Conservation (phyloP, 805 yeast genomes). For the Wickerhamomyces canadensis region DNA sequence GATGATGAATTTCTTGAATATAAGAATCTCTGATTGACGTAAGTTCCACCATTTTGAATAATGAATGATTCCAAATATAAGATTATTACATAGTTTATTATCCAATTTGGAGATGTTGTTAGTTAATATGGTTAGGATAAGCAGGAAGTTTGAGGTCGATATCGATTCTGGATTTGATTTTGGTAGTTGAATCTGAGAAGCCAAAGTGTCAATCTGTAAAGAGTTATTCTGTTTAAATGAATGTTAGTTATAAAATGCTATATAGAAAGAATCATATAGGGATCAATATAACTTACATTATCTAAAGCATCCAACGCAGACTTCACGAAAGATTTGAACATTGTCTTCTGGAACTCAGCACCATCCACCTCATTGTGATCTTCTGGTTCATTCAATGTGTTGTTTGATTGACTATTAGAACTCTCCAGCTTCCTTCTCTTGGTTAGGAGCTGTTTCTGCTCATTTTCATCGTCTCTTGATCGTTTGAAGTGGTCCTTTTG, state of each 20-base stretch:
- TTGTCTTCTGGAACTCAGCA: conserved; percentile 26
- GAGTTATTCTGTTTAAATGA: conserved; percentile 36
- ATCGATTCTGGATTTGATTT: conserved; percentile 47
- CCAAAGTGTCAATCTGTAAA: conserved; percentile 50
- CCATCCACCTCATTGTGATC: conserved; percentile 3
- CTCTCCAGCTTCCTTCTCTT: conserved; percentile 8
- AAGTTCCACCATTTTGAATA: conserved; percentile 56
- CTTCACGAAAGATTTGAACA: conserved; percentile 43
- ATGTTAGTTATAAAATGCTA: no score
- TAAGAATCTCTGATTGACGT: conserved; percentile 37
- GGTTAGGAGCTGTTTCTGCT: conserved; percentile 4
- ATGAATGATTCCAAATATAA: conserved; percentile 58
- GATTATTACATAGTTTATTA: conserved; percentile 37
- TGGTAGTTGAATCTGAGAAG: conserved; percentile 55
- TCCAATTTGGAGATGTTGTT: conserved; percentile 62
- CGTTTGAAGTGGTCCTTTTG: conserved; percentile 23
- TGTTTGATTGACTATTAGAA: neutral
- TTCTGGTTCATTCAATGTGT: neutral
- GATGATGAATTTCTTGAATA: conserved; percentile 65
- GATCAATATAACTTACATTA: conserved; percentile 37
- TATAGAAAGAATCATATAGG: no score
- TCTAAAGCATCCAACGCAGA: conserved; percentile 70
- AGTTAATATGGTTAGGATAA: conserved; percentile 53
- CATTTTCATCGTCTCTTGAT: conserved; percentile 19
- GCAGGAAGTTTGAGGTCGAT: conserved; percentile 43